Evolutionary conservation across 192 early-diverging fungal genomes (phyloP).

Genomic region (Diversispora eburnea): DNA sequence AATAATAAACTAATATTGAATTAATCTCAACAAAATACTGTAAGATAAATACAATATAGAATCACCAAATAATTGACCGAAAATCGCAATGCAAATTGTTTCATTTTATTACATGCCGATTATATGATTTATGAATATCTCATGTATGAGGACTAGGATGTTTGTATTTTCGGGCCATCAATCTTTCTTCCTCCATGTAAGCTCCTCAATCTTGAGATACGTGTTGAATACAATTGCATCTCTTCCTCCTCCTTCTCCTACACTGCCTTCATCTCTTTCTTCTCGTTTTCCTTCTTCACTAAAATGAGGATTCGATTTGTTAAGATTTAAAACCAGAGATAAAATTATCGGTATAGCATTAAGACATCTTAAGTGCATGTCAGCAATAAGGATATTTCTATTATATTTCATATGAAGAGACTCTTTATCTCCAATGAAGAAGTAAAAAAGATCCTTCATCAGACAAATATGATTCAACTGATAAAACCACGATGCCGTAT

Average conservation of each 20-base stretch:
- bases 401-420: slow-evolving; percentile 31
- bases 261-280: slow-evolving; percentile 12
- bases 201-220: slow-evolving; percentile 88
- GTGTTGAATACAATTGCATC: slow-evolving; percentile 85
- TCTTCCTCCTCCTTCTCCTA: not conserved
- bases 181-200: slow-evolving; percentile 54
- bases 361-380: slow-evolving; percentile 68
- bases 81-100: slow-evolving; percentile 52
- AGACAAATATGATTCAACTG: slow-evolving; percentile 82
- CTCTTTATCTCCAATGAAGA: slow-evolving; percentile 37
- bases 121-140: slow-evolving; percentile 77
- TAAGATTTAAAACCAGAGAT: slow-evolving; percentile 71
- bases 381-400: slow-evolving; percentile 59
- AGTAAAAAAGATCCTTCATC: slow-evolving; percentile 34
- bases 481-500: slow-evolving; percentile 83
- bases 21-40: too few species aligned
- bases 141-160: slow-evolving; percentile 80
- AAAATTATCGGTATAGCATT: slow-evolving; percentile 71
- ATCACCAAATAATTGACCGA: too few species aligned
- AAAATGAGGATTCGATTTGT: slow-evolving; percentile 33
- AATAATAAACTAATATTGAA: too few species aligned
- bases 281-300: too few species aligned
- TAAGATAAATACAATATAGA: too few species aligned
- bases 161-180: slow-evolving; percentile 62
- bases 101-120: too few species aligned